Evolutionary conservation across 2,329 filamentous ascomycete species (phyloP).

Genomic region (Cladosporium phlei): DNA sequence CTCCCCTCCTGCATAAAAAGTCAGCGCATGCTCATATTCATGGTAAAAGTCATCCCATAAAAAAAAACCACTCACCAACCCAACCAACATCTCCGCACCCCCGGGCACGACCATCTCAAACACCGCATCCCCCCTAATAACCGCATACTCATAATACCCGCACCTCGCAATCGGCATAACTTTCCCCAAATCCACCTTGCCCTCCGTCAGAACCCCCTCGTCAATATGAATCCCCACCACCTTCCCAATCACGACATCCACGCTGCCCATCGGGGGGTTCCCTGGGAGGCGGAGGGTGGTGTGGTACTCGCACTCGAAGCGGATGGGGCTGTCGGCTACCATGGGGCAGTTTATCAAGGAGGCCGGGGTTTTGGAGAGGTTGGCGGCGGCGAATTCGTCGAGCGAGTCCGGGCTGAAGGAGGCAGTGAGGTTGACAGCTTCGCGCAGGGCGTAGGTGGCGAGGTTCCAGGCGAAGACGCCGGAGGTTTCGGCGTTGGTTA

Average conservation of each 20-base stretch:
- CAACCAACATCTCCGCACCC: constrained; percentile 30
- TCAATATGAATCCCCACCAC: constrained; percentile 56
- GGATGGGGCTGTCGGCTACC: constrained; percentile 52
- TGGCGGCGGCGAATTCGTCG: constrained; percentile 52
- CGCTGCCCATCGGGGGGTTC: constrained; percentile 53
- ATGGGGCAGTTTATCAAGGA: constrained; percentile 44
- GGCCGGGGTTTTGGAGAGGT: constrained; percentile 45
- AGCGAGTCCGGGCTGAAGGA: constrained; percentile 46
- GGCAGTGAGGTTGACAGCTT: constrained; percentile 53
- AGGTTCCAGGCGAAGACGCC: constrained; percentile 58
- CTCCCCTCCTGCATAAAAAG: no score
- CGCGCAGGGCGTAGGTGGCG: constrained; percentile 52
- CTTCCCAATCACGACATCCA: constrained; percentile 54
- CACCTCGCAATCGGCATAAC: constrained; percentile 56
- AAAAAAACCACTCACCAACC: no score
- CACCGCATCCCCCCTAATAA: constrained; percentile 44
- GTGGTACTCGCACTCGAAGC: constrained; percentile 57
- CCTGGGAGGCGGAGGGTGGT: constrained; percentile 49
- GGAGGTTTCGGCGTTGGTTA: constrained; percentile 52
- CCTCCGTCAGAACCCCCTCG: constrained; percentile 51
- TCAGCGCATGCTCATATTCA: no score
- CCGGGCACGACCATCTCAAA: constrained; percentile 53
- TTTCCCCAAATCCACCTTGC: constrained; percentile 52
- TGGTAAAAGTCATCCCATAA: no score
- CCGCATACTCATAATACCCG: constrained; percentile 57